Evolutionary conservation across 495 filamentous ascomycete genomes (phyloP).

Genomic region (Daldinia decipiens): DNA sequence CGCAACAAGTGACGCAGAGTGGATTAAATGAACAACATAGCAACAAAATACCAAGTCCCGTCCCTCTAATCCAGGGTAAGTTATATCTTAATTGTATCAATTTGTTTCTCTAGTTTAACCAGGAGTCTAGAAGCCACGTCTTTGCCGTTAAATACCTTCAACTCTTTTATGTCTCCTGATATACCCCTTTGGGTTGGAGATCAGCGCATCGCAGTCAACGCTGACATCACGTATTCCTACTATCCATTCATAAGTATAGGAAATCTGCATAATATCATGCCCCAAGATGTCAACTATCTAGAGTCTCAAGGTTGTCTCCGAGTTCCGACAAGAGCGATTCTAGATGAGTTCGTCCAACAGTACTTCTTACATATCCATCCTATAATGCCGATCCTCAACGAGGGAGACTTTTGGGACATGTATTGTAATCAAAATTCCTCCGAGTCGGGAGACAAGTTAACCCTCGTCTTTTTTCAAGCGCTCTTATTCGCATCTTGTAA

Average conservation of each 20-base stretch:
- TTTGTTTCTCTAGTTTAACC: conserved; percentile 8
- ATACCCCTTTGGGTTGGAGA: conserved; percentile 43
- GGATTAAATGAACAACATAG: conserved; percentile 22
- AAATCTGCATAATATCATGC: conserved; percentile 51
- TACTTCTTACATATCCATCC: conserved; percentile 63
- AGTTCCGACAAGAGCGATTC: conserved; percentile 51
- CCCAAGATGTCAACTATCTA: conserved; percentile 58
- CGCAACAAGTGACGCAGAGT: conserved; percentile 2
- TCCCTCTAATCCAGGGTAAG: conserved; percentile 30
- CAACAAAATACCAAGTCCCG: conserved; percentile 28
- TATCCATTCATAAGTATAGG: conserved; percentile 54
- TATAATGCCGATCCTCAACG: conserved; percentile 58
- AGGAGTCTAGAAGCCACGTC: conserved; percentile 25
- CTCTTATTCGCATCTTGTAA: conserved; percentile 59
- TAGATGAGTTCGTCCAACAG: conserved; percentile 58
- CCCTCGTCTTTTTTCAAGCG: conserved; percentile 61
- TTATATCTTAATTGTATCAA: background rate
- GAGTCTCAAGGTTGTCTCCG: conserved; percentile 56
- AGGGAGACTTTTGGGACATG: conserved; percentile 60
- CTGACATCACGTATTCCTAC: conserved; percentile 49
- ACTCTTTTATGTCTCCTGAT: conserved; percentile 37
- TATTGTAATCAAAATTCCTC: conserved; percentile 42
- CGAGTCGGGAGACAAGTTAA: conserved; percentile 46
- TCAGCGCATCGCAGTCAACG: conserved; percentile 41
- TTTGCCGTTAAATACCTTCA: conserved; percentile 43